Base-by-base conservation (phyloP, 2,329 filamentous ascomycete species). In the Beauveria australis region DNA sequence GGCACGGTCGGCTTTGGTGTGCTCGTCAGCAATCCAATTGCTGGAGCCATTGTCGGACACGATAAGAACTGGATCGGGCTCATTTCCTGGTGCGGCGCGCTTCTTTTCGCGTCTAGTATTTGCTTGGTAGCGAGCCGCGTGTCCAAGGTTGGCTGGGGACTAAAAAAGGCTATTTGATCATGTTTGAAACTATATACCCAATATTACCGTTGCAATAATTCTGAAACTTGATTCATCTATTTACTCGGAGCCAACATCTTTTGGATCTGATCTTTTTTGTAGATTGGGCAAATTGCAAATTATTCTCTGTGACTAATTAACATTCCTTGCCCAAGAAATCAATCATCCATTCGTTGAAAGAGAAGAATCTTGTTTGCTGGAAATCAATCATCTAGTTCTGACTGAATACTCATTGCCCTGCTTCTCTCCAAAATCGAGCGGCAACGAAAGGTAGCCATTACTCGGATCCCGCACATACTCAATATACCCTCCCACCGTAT, bases 1-100 rank as follows among this genome's bases (percentile, higher is more conserved):
- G 64, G 66, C 43, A 59, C 63, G 14, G 60, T 61, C 33, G 65
- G 67, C 74, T 70, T 84, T 75, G 6, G 81, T 76, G 48, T 81
- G 77, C 66, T 84, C 75, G 63, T 81, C 26, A 66, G 70, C 18
- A 83, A 44, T 71, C 75, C 47, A 73, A 80, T 61, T 77, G 77
- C 66, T 77, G 69, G 81, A 3, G 63, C 63, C 24, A 66, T 69
- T 18, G 24, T 53, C 1, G 40, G 40, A 9, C 18, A 53, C 5
- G 14, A 49, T 16, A 46, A 53, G 2, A 37, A 53, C 28, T 59
- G 57, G 57, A 26, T 44, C 2, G 57, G 57, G 3, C 28, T 59
- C 10, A 46, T 59, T 33, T n/a, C 33, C 5, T 59, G 57, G 57
- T 53, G 57, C 18, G 47, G 57, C 3, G 57, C 48, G 18, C 48